phyloP scores from a whole-genome alignment of 2,329 filamentous ascomycete genomes.

The Hypomyces rosellus region DNA sequence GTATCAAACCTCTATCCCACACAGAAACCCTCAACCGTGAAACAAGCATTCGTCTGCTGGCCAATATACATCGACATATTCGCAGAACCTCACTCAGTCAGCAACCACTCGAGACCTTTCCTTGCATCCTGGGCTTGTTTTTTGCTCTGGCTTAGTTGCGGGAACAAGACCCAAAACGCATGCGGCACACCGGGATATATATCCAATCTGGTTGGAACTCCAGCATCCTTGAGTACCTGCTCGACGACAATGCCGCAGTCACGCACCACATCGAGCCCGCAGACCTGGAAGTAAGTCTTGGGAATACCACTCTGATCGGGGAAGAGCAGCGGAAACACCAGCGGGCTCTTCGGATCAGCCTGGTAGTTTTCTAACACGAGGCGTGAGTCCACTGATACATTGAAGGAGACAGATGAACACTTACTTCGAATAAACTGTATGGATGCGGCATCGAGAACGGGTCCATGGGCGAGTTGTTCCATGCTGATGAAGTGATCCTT shows the following conservation, averaged over 20 bases:
- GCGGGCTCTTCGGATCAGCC: constrained; percentile 18
- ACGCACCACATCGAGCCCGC: constrained; percentile 23
- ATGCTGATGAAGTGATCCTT: constrained; percentile 22
- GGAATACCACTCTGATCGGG: constrained; percentile 19
- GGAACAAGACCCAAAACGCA: constrained; percentile 23
- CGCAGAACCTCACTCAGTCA: not conserved
- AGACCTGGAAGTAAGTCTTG: constrained; percentile 28
- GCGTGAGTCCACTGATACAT: too few relatives aligned
- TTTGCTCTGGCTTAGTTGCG: constrained; percentile 15
- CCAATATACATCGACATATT: too few relatives aligned
- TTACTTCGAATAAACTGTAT: constrained; percentile 20
- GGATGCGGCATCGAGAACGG: constrained; percentile 18
- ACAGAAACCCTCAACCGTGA: too few relatives aligned
- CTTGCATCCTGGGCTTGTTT: constrained; percentile 18
- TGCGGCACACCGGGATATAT: constrained; percentile 25
- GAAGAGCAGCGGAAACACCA: constrained; percentile 20
- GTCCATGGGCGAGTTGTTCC: constrained; percentile 20
- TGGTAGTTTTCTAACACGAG: constrained; percentile 19
- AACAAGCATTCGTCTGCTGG: not conserved
- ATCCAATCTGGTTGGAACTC: constrained; percentile 21
- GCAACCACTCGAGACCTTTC: constrained; percentile 21
- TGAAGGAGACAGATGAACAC: not conserved
- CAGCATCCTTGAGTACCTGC: constrained; percentile 22
- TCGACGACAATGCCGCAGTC: constrained; percentile 25
- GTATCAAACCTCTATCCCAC: too few relatives aligned